Conservation (phyloP, 2,329 filamentous ascomycete genomes). For the Stachybotrys chartarum region DNA sequence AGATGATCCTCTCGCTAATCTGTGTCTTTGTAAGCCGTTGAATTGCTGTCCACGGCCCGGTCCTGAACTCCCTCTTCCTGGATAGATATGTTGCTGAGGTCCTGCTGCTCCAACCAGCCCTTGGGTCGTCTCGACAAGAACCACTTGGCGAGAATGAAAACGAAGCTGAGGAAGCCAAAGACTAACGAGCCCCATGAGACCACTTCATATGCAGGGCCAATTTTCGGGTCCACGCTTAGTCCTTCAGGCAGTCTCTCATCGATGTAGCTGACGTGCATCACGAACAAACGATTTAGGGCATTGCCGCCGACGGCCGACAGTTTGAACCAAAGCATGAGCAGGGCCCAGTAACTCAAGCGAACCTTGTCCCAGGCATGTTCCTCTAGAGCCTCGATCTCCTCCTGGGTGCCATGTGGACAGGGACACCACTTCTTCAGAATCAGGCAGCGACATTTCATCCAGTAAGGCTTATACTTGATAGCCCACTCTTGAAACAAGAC, state of each 20-base stretch:
- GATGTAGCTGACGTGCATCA: slow-evolving; percentile 9
- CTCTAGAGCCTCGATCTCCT: slow-evolving; percentile 16
- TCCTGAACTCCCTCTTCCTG: not conserved
- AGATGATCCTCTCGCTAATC: not conserved
- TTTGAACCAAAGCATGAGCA: slow-evolving; percentile 11
- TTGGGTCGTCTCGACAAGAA: slow-evolving; percentile 14
- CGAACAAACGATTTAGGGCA: slow-evolving; percentile 10
- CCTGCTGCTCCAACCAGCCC: slow-evolving; percentile 15
- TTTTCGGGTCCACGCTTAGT: slow-evolving; percentile 13
- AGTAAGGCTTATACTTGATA: slow-evolving; percentile 16
- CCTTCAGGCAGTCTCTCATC: slow-evolving; percentile 14
- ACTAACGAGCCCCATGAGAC: slow-evolving; percentile 14
- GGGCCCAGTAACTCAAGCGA: slow-evolving; percentile 14
- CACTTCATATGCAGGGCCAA: slow-evolving; percentile 7
- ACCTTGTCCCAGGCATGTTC: slow-evolving; percentile 17
- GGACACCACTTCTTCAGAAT: slow-evolving; percentile 16
- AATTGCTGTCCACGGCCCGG: not conserved
- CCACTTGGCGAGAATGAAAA: slow-evolving; percentile 16
- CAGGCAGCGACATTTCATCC: slow-evolving; percentile 17
- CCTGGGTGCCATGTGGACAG: slow-evolving; percentile 14
- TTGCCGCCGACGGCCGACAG: slow-evolving; percentile 10
- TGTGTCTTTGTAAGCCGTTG: not conserved
- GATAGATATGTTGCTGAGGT: slow-evolving; percentile 2
- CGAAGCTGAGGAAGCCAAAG: slow-evolving; percentile 7
- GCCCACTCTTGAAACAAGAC: slow-evolving; percentile 13